A percentile compares a stretch with the other conserved stretches of the same genome.
Evolutionary conservation across 148 eudicot species (phyloP).

Genomic region (Persicaria tinctoria): DNA sequence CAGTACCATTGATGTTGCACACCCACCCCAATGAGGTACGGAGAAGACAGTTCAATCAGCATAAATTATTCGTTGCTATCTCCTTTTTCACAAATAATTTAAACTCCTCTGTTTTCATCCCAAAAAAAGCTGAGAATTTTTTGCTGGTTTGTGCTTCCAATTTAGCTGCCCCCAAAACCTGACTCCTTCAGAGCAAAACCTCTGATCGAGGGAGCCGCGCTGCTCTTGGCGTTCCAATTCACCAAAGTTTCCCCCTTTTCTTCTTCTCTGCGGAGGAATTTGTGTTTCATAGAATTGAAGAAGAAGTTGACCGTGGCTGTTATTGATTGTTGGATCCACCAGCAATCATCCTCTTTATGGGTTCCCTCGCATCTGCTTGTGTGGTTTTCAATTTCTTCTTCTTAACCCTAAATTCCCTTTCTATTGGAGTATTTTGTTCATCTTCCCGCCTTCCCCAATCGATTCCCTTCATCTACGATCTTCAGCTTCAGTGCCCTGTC

Average conservation of each 20-base stretch:
- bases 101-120: neutral
- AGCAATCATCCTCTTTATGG: constrained; percentile 6
- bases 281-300: neutral
- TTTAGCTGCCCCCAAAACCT: constrained; percentile 5
- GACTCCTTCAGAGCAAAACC: neutral
- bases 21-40: neutral
- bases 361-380: constrained; percentile 4
- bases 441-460: constrained; percentile 12
- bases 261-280: neutral
- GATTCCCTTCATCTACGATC: constrained; percentile 15
- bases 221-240: too few relatives aligned
- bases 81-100: neutral
- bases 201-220: neutral
- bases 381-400: neutral
- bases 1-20: too few relatives aligned
- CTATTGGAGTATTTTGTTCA: constrained; percentile 12
- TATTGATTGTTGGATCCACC: neutral
- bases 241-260: neutral
- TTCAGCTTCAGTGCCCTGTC: constrained; percentile 20
- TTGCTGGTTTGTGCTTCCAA: neutral
- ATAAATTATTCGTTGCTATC: neutral
- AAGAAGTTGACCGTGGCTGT: neutral
- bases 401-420: neutral
- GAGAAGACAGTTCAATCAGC: neutral
- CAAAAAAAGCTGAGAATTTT: neutral